Evolutionary conservation across 2,329 filamentous ascomycete genomes (phyloP), one percentile per base, ranked within the genome.

Genomic region (Fusarium nodosum): DNA sequence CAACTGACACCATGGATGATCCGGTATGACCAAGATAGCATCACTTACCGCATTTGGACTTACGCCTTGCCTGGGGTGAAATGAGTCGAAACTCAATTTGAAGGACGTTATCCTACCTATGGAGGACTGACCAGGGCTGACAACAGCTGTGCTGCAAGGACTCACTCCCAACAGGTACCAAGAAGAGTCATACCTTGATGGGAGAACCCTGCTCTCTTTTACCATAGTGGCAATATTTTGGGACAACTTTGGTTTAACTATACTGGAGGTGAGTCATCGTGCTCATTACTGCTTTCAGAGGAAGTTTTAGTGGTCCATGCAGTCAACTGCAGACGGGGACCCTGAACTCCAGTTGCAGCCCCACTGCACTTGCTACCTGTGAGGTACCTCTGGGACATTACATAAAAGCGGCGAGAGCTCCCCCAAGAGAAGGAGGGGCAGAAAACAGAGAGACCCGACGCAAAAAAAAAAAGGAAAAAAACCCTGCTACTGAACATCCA

Each of bases 371-470:
- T 51, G 36, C 18, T n/a, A 46, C 30, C 48, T 44, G 44, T 50
- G 47, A 60, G 42, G 31, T 56, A 22, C 42, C 42, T 60, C n/a
- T 24, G 44, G 42, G 38, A 33, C 30, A 58, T 69, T 73, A 72
- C 71, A 73, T 73, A 73, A 73, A 73, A 41, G 63, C 64, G 61
- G 64, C 67, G 55, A 54, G 58, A 71, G 66, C 67, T 73, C 60
- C 56, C 56, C 24, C n/a, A 28, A 34, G 41, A 50, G 15, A 48
- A 60, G 51, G 64, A 66, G 59, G 68, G 59, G 58, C 68, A 66
- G 59, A 60, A 55, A 61, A 64, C 33, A 51, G 24, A 39, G 15
- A 34, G 33, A 39, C 33, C 33, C 33, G 33, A 39, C 33, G 24
- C 18, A 39, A 34, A 58, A 57, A 22, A 47, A 41, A 31, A 16